These are phyloP conservation scores for Mycena vulgaris DNA, from an alignment of 768 basidiomycete genomes.

Conservation along the genomic window DNA sequence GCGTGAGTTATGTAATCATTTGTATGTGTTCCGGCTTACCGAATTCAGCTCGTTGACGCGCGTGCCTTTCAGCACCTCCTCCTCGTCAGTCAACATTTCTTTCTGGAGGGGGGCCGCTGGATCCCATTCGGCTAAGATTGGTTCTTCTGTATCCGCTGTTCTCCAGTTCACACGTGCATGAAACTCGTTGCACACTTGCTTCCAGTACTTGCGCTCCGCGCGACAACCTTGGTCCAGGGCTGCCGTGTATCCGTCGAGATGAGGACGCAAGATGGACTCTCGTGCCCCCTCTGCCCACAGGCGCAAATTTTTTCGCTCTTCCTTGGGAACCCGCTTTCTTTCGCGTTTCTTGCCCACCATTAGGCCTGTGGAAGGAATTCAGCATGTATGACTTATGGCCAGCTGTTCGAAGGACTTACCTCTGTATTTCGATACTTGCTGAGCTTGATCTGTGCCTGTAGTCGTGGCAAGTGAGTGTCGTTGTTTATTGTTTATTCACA, in stretches of 20 bases:
- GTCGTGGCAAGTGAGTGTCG: background rate
- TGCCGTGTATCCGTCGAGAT: background rate
- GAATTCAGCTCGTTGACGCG: background rate
- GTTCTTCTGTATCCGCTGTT: background rate
- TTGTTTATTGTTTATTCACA: background rate
- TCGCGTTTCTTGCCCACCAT: background rate
- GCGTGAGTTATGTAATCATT: background rate
- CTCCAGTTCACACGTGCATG: background rate
- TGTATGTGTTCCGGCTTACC: background rate
- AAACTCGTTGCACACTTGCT: background rate
- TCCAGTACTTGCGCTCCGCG: background rate
- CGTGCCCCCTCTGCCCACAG: background rate
- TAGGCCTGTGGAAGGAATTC: background rate
- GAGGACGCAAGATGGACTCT: background rate
- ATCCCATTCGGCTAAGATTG: background rate
- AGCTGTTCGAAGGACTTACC: too few relatives aligned
- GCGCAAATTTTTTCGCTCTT: background rate
- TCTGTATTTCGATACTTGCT: background rate
- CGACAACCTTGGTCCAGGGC: background rate
- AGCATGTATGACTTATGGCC: too few relatives aligned
- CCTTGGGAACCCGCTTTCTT: background rate
- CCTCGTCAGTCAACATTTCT: background rate
- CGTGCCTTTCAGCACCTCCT: background rate
- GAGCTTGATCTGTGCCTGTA: background rate
- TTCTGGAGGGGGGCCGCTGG: background rate